phyloP scores from a whole-genome alignment of 2,329 filamentous ascomycete species.

The Kalmusia sp. region DNA sequence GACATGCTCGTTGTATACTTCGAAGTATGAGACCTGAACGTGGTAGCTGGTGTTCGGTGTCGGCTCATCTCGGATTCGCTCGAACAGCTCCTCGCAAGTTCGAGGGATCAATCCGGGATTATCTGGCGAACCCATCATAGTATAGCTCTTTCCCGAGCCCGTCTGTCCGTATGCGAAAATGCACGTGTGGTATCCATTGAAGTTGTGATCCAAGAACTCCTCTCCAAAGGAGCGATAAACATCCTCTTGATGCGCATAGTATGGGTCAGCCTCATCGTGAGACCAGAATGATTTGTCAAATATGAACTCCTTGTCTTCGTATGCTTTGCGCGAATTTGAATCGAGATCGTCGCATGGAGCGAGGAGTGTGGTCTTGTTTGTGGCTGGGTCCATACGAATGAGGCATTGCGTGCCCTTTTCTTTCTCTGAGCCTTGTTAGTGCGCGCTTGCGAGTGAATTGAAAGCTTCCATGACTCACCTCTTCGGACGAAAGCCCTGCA shows the following conservation, averaged over 20 bases:
- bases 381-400: slow-evolving; percentile 87
- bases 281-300: slow-evolving; percentile 99
- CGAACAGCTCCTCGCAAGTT: slow-evolving; percentile 94
- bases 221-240: slow-evolving; percentile 94
- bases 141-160: slow-evolving; percentile 96
- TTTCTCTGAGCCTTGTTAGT: slow-evolving; percentile 67
- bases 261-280: slow-evolving; percentile 76
- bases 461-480: slow-evolving; percentile 39
- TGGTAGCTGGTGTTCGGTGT: slow-evolving; percentile 94
- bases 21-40: slow-evolving; percentile 97
- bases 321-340: slow-evolving; percentile 72
- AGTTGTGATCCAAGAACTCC: slow-evolving; percentile 98
- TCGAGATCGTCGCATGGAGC: slow-evolving; percentile 66
- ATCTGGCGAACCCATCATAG: slow-evolving; percentile 90
- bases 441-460: not conserved
- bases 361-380: slow-evolving; percentile 82
- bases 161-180: slow-evolving; percentile 99
- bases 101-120: slow-evolving; percentile 91
- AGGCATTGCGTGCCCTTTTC: slow-evolving; percentile 83
- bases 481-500: slow-evolving; percentile 56
- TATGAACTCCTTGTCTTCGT: slow-evolving; percentile 89
- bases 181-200: slow-evolving; percentile 98
- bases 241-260: slow-evolving; percentile 92
- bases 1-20: slow-evolving; percentile 99
- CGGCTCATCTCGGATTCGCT: slow-evolving; percentile 85